phyloP scores from a whole-genome alignment of 2,329 filamentous ascomycete genomes.

The Diplocarpon rosae region DNA sequence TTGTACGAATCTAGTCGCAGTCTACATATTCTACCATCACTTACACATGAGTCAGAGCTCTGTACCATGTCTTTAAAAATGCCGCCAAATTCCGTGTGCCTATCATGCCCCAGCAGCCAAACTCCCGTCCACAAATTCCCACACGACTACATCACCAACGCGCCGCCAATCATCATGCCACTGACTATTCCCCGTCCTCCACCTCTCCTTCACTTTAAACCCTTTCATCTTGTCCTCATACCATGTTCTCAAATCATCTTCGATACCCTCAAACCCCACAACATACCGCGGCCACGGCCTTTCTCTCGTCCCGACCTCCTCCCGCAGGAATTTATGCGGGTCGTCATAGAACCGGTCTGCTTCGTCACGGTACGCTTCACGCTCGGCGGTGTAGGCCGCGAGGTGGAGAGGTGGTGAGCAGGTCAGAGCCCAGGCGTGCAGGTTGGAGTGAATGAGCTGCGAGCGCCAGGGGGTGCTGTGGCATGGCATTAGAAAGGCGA shows the following conservation, averaged over 20 bases:
- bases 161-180: conserved; percentile 53
- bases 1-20: too few species aligned
- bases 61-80: too few species aligned
- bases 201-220: conserved; percentile 37
- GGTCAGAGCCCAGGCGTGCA: conserved; percentile 73
- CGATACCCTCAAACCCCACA: conserved; percentile 49
- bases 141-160: conserved; percentile 46
- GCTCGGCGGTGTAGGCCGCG: conserved; percentile 44
- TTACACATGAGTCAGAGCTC: too few species aligned
- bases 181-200: conserved; percentile 48
- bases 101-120: not conserved
- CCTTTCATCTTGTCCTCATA: conserved; percentile 32
- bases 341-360: conserved; percentile 79
- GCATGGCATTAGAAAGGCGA: conserved; percentile 87
- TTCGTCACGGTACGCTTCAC: conserved; percentile 69
- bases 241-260: conserved; percentile 35
- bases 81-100: too few species aligned
- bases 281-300: conserved; percentile 44
- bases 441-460: conserved; percentile 63
- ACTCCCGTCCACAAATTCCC: conserved; percentile 33
- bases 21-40: too few species aligned
- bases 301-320: conserved; percentile 22
- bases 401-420: conserved; percentile 80
- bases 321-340: conserved; percentile 43
- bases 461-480: conserved; percentile 94